Base-by-base conservation (phyloP, 768 basidiomycete genomes). In the Mrakia blollopis region DNA sequence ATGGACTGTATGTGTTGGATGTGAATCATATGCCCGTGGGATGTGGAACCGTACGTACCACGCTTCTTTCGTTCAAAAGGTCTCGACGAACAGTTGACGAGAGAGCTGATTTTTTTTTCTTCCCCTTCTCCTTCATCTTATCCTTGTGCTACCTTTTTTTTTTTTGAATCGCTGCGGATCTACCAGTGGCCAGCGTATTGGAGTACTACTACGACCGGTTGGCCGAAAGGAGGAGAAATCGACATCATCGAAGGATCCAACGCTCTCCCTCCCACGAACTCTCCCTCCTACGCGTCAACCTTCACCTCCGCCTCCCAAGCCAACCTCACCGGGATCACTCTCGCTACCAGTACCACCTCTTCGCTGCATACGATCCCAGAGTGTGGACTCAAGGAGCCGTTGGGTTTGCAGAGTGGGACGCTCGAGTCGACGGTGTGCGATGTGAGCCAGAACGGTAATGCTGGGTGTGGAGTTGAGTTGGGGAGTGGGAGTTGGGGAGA, bases 401-500 rank as follows among this genome's bases (percentile, higher is more conserved):
- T 47, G 30, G 77, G 77, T 6, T 6, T 75, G 11, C 72, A 70
- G 80, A 81, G 80, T 13, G 83, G 83, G 32, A 69, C 52, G 32
- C 67, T 79, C 72, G 81, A 79, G 2, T 62, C 76, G 23, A 80
- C 77, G 10, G 75, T 78, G 7, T 83, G 83, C 74, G 79, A 80
- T 18, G 82, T 82, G 30, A 47, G 57, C 4, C 3, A 30, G n/a
- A 88, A 89, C 80, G 86, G 79, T 80, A 91, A 91, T 80, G 85
- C 86, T 80, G 90, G 90, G 18, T 91, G 90, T 80, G 89, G 89
- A 57, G 87, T 87, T 30, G 80, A 82, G 72, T 76, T 82, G 68
- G 81, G 80, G 8, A 80, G 79, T 18, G 77, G 79, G 7, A 80
- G 77, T 4, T 80, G 79, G 39, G 81, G 81, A 88, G 86, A 79